Evolutionary conservation across 73 alveolate species (phyloP).

Genomic region (Paramecium sexaurelia): DNA sequence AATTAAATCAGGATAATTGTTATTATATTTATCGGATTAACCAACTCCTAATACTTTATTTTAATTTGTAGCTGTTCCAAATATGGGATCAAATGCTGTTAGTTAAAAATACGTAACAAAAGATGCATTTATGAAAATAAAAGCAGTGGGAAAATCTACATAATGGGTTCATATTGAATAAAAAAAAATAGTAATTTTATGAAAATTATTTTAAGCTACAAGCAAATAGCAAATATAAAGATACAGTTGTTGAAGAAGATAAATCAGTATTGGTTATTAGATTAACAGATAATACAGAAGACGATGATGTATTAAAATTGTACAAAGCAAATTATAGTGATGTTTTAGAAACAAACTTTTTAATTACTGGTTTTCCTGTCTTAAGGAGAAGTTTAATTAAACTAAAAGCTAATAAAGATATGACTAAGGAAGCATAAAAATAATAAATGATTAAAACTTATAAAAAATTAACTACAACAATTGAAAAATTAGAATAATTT

Average conservation of each 20-base stretch:
- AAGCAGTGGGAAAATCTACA: not conserved
- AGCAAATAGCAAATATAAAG: conserved; percentile 4
- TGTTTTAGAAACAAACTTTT: conserved; percentile 62
- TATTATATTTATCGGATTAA: conserved; percentile 25
- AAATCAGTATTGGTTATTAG: conserved; percentile 55
- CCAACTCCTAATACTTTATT: conserved; percentile 43
- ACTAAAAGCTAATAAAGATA: not conserved
- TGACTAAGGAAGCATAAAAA: not conserved
- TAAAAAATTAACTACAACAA: not conserved
- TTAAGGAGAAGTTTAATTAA: conserved; percentile 37
- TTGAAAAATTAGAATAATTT: conserved; percentile 45
- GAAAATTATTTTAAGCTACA: not conserved
- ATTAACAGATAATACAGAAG: conserved; percentile 61
- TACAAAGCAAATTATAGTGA: conserved; percentile 59
- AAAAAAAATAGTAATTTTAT: conserved; percentile 15
- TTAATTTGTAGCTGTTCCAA: conserved; percentile 31
- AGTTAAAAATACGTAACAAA: conserved; percentile 36
- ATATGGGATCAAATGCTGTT: conserved; percentile 4
- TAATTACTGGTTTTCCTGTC: conserved; percentile 62
- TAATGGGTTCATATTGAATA: conserved; percentile 46
- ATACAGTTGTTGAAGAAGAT: conserved; percentile 57
- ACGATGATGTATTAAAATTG: conserved; percentile 64
- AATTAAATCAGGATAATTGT: not conserved
- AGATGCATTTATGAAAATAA: conserved; percentile 39
- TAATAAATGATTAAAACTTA: not conserved